Evolutionary conservation across 192 early-diverging fungal species (phyloP).

Genomic region (Linderina pennispora): DNA sequence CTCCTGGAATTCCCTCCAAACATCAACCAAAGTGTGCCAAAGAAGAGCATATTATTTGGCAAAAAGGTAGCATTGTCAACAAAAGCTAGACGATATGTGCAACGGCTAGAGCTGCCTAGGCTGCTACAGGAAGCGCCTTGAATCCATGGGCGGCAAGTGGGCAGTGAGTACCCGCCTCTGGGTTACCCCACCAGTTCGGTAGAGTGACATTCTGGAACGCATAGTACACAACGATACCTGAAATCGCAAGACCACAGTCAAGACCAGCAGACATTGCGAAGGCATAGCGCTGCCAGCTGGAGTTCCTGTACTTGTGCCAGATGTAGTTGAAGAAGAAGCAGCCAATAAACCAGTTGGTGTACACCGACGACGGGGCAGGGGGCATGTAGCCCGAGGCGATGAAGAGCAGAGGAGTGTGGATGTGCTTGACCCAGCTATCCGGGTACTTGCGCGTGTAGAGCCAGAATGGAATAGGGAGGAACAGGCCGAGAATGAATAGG

Average conservation of each 20-base stretch:
- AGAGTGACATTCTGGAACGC: slow-evolving; percentile 32
- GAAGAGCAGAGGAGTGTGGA: slow-evolving; percentile 68
- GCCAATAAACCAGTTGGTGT: slow-evolving; percentile 49
- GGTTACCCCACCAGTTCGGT: slow-evolving; percentile 43
- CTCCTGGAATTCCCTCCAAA: too few species aligned
- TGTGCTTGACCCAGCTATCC: slow-evolving; percentile 53
- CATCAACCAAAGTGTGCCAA: too few species aligned
- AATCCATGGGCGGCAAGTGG: slow-evolving; percentile 23
- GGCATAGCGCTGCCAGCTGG: slow-evolving; percentile 57
- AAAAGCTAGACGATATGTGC: too few species aligned
- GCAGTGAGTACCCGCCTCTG: slow-evolving; percentile 21
- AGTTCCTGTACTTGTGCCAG: slow-evolving; percentile 57
- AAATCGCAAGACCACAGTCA: slow-evolving; percentile 48
- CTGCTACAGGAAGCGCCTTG: too few species aligned
- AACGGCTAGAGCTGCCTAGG: too few species aligned
- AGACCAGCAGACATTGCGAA: slow-evolving; percentile 54
- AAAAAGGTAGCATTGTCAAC: too few species aligned
- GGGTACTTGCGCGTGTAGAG: slow-evolving; percentile 56
- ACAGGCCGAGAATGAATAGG: slow-evolving; percentile 55
- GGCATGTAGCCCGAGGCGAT: slow-evolving; percentile 56
- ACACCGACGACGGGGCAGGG: slow-evolving; percentile 50
- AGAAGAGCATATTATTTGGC: too few species aligned
- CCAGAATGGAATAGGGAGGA: slow-evolving; percentile 69
- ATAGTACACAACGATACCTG: slow-evolving; percentile 41
- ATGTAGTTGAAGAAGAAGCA: slow-evolving; percentile 69